A percentile compares a stretch with the other conserved stretches of the same genome.
These are phyloP conservation scores for Trapa incisa DNA, from an alignment of 345 rosid species.

Conservation along the genomic window DNA sequence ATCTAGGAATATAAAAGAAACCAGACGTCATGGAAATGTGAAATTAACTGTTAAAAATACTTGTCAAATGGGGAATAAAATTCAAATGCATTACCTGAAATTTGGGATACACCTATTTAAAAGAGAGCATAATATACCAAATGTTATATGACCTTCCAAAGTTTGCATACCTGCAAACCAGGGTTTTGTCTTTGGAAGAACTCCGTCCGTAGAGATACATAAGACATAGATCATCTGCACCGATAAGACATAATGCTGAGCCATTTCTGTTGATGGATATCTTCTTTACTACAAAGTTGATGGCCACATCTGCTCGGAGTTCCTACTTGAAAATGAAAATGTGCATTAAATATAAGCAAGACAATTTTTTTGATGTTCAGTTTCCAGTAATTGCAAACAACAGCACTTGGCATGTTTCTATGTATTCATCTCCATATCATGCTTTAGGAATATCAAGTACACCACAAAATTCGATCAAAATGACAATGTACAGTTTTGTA, in stretches of 20 bases:
- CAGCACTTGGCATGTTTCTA: background rate
- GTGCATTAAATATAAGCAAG: background rate
- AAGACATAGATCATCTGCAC: conserved; percentile 52
- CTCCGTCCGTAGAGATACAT: conserved; percentile 71
- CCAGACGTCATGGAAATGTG: background rate
- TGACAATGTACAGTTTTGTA: too few relatives aligned
- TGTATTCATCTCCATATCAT: background rate
- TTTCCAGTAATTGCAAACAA: background rate
- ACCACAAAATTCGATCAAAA: too few relatives aligned
- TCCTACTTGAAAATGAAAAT: conserved; percentile 29
- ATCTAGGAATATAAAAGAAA: background rate
- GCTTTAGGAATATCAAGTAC: too few relatives aligned
- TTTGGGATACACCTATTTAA: background rate
- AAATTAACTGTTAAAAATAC: background rate
- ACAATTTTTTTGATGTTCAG: background rate
- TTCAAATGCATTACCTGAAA: background rate
- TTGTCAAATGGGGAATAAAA: background rate
- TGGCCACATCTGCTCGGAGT: conserved; percentile 44
- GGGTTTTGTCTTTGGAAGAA: conserved; percentile 34
- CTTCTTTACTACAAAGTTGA: conserved; percentile 43
- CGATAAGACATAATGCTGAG: conserved; percentile 59
- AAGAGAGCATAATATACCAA: background rate
- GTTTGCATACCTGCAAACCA: conserved; percentile 57
- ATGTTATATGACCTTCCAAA: background rate
- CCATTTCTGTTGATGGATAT: conserved; percentile 72